These are phyloP conservation scores for Ocimum tenuiflorum DNA, from an alignment of 257 asterid species.

Conservation along the genomic window DNA sequence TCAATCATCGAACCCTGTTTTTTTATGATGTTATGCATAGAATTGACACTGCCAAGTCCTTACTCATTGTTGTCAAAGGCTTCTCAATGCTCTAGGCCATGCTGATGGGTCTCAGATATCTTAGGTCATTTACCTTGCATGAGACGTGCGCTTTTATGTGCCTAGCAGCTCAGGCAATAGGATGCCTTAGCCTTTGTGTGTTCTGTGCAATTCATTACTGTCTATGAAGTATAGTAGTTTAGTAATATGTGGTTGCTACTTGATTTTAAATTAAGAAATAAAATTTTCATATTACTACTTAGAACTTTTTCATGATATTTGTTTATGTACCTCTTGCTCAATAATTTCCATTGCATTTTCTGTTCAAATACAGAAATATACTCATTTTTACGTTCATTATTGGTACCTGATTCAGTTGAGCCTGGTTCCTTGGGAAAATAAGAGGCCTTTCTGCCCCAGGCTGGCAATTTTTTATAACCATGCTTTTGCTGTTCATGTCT, in stretches of 20 bases:
- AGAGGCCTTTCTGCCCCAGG: neutral
- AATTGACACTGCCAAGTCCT: neutral
- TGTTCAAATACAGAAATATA: neutral
- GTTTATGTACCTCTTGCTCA: neutral
- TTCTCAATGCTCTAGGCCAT: neutral
- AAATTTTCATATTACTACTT: neutral
- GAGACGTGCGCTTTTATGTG: neutral
- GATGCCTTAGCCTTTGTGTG: neutral
- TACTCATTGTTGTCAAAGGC: neutral
- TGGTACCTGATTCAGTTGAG: neutral
- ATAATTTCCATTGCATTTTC: neutral
- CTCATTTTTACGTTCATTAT: neutral
- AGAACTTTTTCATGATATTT: neutral
- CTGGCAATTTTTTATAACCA: neutral
- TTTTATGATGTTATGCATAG: constrained; percentile 1
- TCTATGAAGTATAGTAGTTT: neutral
- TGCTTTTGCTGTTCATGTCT: neutral
- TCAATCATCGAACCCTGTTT: neutral
- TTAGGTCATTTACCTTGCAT: neutral
- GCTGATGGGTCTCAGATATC: neutral
- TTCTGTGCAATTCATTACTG: neutral
- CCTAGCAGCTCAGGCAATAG: neutral
- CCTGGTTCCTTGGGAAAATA: neutral
- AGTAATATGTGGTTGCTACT: neutral
- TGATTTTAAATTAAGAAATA: neutral